phyloP scores from a whole-genome alignment of 2,329 filamentous ascomycete genomes.

The Xylaria digitata region DNA sequence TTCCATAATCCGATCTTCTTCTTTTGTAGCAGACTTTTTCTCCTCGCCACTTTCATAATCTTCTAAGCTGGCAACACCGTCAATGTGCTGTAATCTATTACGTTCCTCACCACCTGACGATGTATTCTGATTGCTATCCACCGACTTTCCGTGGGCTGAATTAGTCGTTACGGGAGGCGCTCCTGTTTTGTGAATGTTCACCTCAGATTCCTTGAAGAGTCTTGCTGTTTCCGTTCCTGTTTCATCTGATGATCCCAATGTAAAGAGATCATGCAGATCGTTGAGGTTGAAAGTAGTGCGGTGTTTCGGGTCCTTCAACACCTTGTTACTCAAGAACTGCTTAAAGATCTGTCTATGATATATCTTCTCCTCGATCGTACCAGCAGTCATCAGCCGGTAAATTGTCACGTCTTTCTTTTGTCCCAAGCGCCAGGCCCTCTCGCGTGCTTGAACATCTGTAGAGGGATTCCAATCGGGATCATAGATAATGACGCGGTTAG shows the following conservation, averaged over 20 bases:
- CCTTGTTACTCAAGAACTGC: slow-evolving; percentile 96
- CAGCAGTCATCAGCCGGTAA: slow-evolving; percentile 96
- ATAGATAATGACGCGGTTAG: slow-evolving; percentile 96
- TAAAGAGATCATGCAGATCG: slow-evolving; percentile 93
- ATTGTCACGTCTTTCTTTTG: slow-evolving; percentile 96
- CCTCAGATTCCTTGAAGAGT: slow-evolving; percentile 88
- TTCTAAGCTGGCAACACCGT: slow-evolving; percentile 48
- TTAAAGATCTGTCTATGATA: slow-evolving; percentile 99
- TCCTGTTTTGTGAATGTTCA: slow-evolving; percentile 65
- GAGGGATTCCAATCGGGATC: slow-evolving; percentile 99
- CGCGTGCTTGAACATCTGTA: slow-evolving; percentile 92
- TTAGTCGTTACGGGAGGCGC: slow-evolving; percentile 27
- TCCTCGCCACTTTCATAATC: slow-evolving; percentile 60
- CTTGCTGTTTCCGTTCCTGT: slow-evolving; percentile 84
- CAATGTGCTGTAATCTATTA: slow-evolving; percentile 51
- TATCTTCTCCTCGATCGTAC: slow-evolving; percentile 99
- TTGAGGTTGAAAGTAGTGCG: slow-evolving; percentile 89
- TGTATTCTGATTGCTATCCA: slow-evolving; percentile 30
- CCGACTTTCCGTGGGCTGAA: slow-evolving; percentile 24
- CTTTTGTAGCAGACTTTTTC: slow-evolving; percentile 57
- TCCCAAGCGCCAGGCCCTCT: slow-evolving; percentile 93
- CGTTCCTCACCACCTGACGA: slow-evolving; percentile 44
- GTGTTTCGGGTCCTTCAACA: slow-evolving; percentile 93
- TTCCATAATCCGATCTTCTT: slow-evolving; percentile 84
- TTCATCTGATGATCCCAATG: slow-evolving; percentile 73